Evolutionary conservation across 352 stramenopile species (phyloP), one percentile per base, ranked within the genome.

Genomic region (Pythium aristosporum): DNA sequence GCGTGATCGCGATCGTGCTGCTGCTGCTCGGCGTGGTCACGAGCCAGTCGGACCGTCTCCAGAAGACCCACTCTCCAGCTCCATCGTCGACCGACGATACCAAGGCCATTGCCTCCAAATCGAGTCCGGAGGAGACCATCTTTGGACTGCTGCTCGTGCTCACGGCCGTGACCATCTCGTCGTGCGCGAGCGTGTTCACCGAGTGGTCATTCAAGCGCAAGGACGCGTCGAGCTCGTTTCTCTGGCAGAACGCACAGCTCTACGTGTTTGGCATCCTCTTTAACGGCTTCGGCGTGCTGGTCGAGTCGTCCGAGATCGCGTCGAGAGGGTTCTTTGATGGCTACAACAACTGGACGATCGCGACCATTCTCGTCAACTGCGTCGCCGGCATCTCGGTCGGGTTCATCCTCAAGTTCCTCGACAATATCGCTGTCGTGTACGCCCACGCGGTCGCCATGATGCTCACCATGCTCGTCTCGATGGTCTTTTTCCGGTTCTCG

Each of bases 391-490:
- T 96, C 56, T 83, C 71, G 41, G 87, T 94, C 73, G 85, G 81
- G 46, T 75, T 87, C 32, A 90, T 96, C 54, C 74, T 96, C 59
- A 94, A 94, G 69, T 96, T 85, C 63, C 54, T 96, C n/a, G 87
- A 96, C 82, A 96, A 96, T 67, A 96, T 96, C n/a, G 87, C 84
- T 37, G 89, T 80, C 57, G 83, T 94, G 6, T 94, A 92, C 72
- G 82, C 83, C 20, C 87, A 96, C 57, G 85, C 84, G 21, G 77
- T 96, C 61, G 87, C 85, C 34, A 96, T 96, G 87, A 91, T 96
- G 80, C 81, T 96, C 60, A 96, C 87, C 43, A 93, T 91, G 80
- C 67, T 92, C 57, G 87, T 92, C 57, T 94, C 82, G 10, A 93
- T 94, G 74, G 39, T 96, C 30, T 94, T 96, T 61, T 94, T 96